These are phyloP conservation scores for Curvularia verruculosa DNA, from an alignment of 2,329 filamentous ascomycete genomes.

Conservation along the genomic window DNA sequence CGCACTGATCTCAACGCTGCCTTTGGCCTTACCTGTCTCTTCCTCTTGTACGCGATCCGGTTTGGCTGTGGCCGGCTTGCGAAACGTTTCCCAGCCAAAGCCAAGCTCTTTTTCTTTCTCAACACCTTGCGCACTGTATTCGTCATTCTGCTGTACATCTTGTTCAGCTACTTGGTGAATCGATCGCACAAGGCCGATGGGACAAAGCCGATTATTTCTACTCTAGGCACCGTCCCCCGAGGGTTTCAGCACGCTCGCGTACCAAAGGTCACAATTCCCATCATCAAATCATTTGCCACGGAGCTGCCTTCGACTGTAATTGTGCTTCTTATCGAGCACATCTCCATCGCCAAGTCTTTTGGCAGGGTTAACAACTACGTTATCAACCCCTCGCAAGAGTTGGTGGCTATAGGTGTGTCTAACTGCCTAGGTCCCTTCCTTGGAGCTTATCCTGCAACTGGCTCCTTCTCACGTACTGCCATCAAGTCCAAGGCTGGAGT, in stretches of 20 bases:
- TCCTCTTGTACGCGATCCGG: constrained; percentile 74
- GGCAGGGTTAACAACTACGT: constrained; percentile 94
- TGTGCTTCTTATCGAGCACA: constrained; percentile 93
- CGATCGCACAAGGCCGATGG: constrained; percentile 52
- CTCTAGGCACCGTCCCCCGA: constrained; percentile 78
- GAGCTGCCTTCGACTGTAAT: constrained; percentile 87
- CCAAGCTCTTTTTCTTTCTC: constrained; percentile 85
- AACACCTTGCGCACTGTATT: constrained; percentile 89
- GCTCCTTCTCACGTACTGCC: constrained; percentile 93
- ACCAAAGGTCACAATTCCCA: constrained; percentile 68
- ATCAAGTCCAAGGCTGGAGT: constrained; percentile 98
- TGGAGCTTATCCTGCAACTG: constrained; percentile 88
- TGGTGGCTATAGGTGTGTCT: constrained; percentile 90
- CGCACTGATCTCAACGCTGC: constrained; percentile 74
- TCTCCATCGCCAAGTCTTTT: constrained; percentile 96
- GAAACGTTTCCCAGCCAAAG: constrained; percentile 69
- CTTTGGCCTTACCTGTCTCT: constrained; percentile 81
- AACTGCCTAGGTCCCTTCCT: constrained; percentile 91
- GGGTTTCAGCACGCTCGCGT: constrained; percentile 83
- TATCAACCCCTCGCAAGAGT: constrained; percentile 95
- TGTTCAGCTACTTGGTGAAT: constrained; percentile 88
- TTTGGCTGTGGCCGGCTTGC: constrained; percentile 67
- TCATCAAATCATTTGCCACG: constrained; percentile 71
- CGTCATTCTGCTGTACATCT: constrained; percentile 87
- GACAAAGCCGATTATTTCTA: constrained; percentile 68